Base-by-base conservation (phyloP, 306 rosid species). In the Vigna mungo region DNA sequence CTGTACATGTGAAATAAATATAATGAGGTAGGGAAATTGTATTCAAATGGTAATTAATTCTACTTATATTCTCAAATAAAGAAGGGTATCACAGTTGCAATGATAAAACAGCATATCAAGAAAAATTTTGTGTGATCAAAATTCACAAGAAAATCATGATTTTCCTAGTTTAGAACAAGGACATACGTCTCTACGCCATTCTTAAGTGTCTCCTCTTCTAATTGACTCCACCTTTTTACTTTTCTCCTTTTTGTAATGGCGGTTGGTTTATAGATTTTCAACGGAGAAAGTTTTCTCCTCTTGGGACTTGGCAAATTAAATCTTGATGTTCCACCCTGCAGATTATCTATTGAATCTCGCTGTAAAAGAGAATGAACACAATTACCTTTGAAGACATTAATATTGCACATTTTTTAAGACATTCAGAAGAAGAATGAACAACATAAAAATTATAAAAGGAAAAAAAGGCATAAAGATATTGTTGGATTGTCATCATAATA, bases 171-270 rank as follows among this genome's bases (percentile, higher is more conserved):
- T 4, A 52, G 14, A 81, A 75, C 25, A 75, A 48, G 43, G 25
- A 58, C 89, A 21, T 88, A 93, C 98, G 61, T 49, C 3, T 81
- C 55, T 10, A 91, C 87, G 1, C 75, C 93, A 13, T 20, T 44
- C 65, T 85, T 76, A 30, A 93, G 78, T 2, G 90, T 82, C 17
- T 85, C 86, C 76, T 79, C 95, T 84, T 93, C 98, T 34, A 74
- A 16, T 32, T 36, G 5, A 61, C 79, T 91, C 98, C 98, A 93
- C 71, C 36, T 84, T 85, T 71, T 93, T 0, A 9, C 0, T 74
- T 13, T 82, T 80, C 98, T 87, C 81, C 95, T 86, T 73, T 52
- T 84, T 9, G 21, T 10, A 41, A 88, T 0, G 7, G 52, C 70
- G 25, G n/a, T 12, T 9, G 52, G 21, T 77, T 49, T 85, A 9